Evolutionary conservation across 2,329 filamentous ascomycete genomes (phyloP).

Genomic region (Ophiosphaerella herpotricha): DNA sequence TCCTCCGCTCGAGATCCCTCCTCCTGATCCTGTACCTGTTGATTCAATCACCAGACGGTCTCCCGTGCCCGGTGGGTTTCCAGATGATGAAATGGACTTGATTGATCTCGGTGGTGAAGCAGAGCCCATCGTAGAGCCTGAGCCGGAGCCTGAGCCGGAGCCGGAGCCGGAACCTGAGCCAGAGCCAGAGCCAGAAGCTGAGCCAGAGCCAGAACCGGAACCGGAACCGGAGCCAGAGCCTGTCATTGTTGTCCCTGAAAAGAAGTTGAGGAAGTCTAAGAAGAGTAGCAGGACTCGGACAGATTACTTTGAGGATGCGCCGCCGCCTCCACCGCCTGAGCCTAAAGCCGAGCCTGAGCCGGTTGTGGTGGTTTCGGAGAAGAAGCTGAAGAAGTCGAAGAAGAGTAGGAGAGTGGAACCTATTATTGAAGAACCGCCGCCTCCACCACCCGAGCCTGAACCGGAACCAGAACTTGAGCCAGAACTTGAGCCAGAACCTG

Average conservation of each 20-base stretch:
- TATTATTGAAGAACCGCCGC: conserved; percentile 36
- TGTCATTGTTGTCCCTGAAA: conserved; percentile 24
- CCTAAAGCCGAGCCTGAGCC: conserved; percentile 17
- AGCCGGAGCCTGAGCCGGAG: conserved; percentile 27
- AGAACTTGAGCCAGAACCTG: conserved; percentile 25
- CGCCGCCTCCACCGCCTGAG: conserved; percentile 20
- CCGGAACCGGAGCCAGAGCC: conserved; percentile 40
- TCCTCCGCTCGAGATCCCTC: conserved; percentile 30
- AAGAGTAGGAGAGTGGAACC: conserved; percentile 60
- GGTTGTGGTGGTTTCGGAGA: conserved; percentile 12
- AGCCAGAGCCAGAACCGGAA: conserved; percentile 32
- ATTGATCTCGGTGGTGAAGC: conserved; percentile 31
- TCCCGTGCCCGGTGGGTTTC: conserved; percentile 54
- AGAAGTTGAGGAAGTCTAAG: conserved; percentile 30
- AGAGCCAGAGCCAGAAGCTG: too few relatives aligned
- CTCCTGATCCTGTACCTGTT: conserved; percentile 39
- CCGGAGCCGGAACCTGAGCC: conserved; percentile 28
- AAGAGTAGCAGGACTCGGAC: conserved; percentile 31
- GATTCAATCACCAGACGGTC: conserved; percentile 36
- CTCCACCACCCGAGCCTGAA: conserved; percentile 16
- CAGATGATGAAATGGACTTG: conserved; percentile 49
- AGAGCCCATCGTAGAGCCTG: conserved; percentile 3
- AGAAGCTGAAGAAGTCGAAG: conserved; percentile 19
- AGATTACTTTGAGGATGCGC: conserved; percentile 2
- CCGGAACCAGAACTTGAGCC: too few relatives aligned